A percentile compares a stretch with the other conserved stretches of the same genome.
phyloP scores from a whole-genome alignment of 352 stramenopile species.

The Pythium chondricola region DNA sequence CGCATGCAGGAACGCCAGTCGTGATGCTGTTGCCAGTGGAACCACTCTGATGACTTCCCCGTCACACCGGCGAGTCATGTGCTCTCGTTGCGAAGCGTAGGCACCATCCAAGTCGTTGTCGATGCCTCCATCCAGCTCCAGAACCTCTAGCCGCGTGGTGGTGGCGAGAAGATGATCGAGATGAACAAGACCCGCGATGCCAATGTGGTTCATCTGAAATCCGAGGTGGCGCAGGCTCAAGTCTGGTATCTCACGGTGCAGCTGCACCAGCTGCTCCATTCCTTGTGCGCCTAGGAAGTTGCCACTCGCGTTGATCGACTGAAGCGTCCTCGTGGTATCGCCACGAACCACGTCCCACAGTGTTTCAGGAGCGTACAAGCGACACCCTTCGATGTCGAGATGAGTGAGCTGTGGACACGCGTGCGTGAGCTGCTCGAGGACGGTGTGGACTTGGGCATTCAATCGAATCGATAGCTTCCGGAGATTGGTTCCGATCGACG shows the following conservation, averaged over 20 bases:
- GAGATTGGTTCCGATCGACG: no score
- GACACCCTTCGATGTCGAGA: conserved; percentile 12
- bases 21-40: neutral
- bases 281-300: conserved; percentile 2
- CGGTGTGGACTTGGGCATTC: no score
- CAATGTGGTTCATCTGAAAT: conserved; percentile 5
- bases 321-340: neutral
- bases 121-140: conserved; percentile 1
- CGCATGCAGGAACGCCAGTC: conserved; percentile 3
- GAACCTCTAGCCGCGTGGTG: neutral
- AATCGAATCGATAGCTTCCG: no score
- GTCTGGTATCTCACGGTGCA: neutral
- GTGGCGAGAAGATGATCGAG: neutral
- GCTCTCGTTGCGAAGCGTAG: neutral
- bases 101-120: neutral
- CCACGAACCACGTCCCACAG: neutral
- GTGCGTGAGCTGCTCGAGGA: no score
- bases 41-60: neutral
- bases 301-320: conserved; percentile 1
- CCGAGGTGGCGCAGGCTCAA: conserved; percentile 4
- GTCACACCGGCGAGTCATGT: neutral
- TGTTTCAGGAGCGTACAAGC: neutral
- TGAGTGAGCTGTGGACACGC: conserved; percentile 1
- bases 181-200: neutral
- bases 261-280: neutral